Evolutionary conservation across 2,329 filamentous ascomycete species (phyloP).

Genomic region (Neofusicoccum umdonicola): DNA sequence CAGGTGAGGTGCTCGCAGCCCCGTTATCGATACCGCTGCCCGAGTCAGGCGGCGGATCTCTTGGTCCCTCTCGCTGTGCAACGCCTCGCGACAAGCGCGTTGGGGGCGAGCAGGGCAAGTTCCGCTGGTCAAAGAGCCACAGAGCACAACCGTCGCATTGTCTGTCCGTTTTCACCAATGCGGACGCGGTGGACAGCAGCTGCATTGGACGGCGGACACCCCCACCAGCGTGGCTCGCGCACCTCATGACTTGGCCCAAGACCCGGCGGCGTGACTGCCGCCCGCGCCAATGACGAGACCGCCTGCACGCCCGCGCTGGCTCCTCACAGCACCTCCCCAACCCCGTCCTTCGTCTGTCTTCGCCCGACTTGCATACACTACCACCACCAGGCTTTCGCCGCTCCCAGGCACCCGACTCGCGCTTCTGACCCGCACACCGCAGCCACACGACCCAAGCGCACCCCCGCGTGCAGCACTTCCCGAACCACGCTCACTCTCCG

Average conservation of each 20-base stretch:
- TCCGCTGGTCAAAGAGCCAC: not conserved
- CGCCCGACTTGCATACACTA: not conserved
- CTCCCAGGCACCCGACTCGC: not conserved
- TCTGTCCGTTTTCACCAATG: not conserved
- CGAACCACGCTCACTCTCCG: not conserved
- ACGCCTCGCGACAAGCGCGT: too few species aligned
- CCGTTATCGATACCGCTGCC: not conserved
- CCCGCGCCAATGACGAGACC: slow-evolving; percentile 7
- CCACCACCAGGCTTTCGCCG: not conserved
- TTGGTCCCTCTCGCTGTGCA: too few species aligned
- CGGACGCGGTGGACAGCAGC: not conserved
- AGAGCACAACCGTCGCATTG: not conserved
- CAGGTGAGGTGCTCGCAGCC: not conserved
- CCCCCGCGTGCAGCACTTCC: not conserved
- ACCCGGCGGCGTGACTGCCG: slow-evolving; percentile 12
- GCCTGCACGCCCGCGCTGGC: not conserved
- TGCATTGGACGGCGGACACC: not conserved
- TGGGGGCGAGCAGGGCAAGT: too few species aligned
- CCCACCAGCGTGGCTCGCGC: slow-evolving; percentile 1
- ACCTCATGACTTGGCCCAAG: slow-evolving; percentile 16
- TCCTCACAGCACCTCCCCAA: not conserved
- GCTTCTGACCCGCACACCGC: not conserved
- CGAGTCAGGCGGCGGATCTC: not conserved
- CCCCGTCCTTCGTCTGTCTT: not conserved
- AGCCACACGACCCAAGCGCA: not conserved